Conservation (phyloP, 2,329 filamentous ascomycete species). For the Blastomyces parvus region DNA sequence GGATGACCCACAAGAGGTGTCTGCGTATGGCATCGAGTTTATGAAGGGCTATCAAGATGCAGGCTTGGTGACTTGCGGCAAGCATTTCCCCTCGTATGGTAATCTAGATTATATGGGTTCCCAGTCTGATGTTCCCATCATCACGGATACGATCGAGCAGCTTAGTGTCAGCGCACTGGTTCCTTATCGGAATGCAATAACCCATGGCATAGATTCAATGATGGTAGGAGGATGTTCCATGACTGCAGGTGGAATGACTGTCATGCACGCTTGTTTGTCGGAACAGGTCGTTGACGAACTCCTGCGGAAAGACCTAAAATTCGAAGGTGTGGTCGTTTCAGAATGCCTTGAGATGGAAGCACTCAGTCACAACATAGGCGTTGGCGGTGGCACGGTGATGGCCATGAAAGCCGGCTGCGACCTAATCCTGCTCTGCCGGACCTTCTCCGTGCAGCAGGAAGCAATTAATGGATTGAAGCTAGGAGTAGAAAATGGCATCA, state of each 20-base stretch:
- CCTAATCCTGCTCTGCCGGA: constrained; percentile 76
- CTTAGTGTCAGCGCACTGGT: constrained; percentile 84
- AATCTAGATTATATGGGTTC: constrained; percentile 90
- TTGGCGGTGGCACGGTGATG: constrained; percentile 94
- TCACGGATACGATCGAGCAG: constrained; percentile 88
- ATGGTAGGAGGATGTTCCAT: constrained; percentile 94
- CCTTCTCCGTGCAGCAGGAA: constrained; percentile 80
- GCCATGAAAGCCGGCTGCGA: constrained; percentile 95
- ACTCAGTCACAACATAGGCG: constrained; percentile 89
- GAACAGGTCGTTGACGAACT: constrained; percentile 89
- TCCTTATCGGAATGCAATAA: constrained; percentile 83
- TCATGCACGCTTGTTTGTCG: constrained; percentile 88
- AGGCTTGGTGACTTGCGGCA: constrained; percentile 79
- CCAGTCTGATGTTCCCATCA: constrained; percentile 84
- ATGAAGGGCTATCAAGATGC: constrained; percentile 91
- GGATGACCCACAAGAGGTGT: constrained; percentile 91
- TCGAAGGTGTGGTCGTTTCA: constrained; percentile 85
- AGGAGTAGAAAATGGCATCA: constrained; percentile 82
- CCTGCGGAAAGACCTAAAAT: constrained; percentile 77
- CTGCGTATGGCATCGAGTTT: constrained; percentile 79
- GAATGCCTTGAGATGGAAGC: constrained; percentile 97
- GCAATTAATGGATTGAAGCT: constrained; percentile 83
- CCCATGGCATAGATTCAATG: constrained; percentile 80
- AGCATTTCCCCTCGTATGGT: constrained; percentile 94
- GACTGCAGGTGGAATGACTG: constrained; percentile 81